Conservation (phyloP, 1,139 yeast genomes). For the Hyphopichia burtonii region DNA sequence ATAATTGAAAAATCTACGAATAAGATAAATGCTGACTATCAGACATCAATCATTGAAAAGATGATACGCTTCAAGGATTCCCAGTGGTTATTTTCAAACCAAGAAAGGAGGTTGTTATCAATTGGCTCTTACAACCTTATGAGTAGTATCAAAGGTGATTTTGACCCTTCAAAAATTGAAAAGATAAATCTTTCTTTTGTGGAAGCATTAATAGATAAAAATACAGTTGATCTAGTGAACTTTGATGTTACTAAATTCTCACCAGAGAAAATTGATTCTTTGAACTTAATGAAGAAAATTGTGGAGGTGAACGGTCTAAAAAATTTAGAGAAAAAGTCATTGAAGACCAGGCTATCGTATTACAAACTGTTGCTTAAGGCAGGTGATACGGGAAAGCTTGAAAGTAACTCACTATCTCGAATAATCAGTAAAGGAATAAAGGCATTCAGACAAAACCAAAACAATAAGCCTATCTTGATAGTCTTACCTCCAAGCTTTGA, state of each 20-base stretch:
- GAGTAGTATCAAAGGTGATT: background rate
- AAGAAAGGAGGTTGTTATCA: conserved; percentile 9
- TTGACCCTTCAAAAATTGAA: background rate
- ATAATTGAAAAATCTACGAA: conserved; percentile 10
- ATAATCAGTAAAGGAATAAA: background rate
- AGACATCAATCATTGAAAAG: conserved; percentile 17
- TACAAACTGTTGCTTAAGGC: background rate
- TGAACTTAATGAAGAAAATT: background rate
- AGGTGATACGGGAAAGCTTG: background rate
- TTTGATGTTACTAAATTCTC: background rate
- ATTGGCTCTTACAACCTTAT: background rate
- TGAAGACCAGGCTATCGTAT: background rate
- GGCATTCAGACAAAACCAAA: background rate
- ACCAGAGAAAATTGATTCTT: background rate
- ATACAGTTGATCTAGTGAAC: background rate
- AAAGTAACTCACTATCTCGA: background rate
- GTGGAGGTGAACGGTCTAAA: background rate
- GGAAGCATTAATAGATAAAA: background rate
- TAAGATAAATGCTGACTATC: conserved; percentile 7
- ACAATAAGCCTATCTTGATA: background rate
- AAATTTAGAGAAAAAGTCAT: background rate
- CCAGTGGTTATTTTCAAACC: conserved; percentile 14
- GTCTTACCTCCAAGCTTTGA: background rate
- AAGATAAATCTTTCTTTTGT: background rate
- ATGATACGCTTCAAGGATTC: conserved; percentile 15